Percentiles rank a stretch among this genome's conserved stretches.
Conservation (phyloP, 495 filamentous ascomycete species). For the Neurospora sp. region DNA sequence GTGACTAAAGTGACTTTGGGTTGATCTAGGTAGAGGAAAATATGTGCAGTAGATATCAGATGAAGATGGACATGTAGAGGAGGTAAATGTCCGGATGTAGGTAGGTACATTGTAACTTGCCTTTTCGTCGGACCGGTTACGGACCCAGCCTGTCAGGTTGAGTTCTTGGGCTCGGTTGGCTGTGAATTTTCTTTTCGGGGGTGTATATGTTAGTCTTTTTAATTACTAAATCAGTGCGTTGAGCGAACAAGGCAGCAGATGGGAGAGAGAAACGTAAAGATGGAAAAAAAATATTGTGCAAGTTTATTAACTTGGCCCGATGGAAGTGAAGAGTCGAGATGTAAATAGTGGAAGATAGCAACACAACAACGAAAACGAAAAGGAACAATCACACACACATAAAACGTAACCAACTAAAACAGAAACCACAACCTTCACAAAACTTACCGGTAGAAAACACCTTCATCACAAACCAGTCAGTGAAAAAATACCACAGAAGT, state of each 20-base stretch:
- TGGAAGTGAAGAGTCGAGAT: no score
- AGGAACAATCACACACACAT: no score
- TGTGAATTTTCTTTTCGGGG: slow-evolving; percentile 50
- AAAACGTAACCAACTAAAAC: no score
- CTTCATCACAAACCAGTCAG: background rate
- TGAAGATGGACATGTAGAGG: background rate
- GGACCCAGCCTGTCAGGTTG: slow-evolving; percentile 66
- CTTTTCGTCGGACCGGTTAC: slow-evolving; percentile 63
- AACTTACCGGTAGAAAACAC: background rate
- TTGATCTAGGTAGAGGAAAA: background rate
- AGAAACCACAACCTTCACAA: background rate
- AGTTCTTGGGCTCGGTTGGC: slow-evolving; percentile 54
- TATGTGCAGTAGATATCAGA: background rate
- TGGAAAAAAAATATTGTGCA: no score
- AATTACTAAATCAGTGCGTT: no score
- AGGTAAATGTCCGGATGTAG: background rate
- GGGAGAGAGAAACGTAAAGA: no score
- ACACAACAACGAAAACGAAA: no score
- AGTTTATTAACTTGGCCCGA: no score
- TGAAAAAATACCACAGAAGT: no score
- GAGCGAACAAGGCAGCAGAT: no score
- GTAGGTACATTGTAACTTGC: slow-evolving; percentile 27
- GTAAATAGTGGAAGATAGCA: no score
- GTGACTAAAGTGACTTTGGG: background rate
- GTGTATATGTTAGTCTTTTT: slow-evolving; percentile 1